These are phyloP conservation scores for Ramularia endophylla DNA, from an alignment of 2,329 filamentous ascomycete species.

Conservation along the genomic window DNA sequence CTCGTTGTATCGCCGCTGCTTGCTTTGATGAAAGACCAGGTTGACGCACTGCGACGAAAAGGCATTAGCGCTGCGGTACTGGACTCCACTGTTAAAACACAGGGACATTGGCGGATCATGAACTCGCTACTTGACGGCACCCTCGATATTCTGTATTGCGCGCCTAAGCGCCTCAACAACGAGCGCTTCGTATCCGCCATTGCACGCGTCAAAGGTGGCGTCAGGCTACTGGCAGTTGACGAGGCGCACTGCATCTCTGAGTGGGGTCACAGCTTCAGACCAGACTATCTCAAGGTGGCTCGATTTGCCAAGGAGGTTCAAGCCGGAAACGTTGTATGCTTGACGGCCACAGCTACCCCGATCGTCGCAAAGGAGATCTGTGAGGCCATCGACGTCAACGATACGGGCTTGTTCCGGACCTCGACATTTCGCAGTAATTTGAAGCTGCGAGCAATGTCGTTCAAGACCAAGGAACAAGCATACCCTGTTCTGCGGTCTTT, in stretches of 20 bases:
- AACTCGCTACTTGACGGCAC: constrained; percentile 88
- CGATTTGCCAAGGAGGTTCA: constrained; percentile 82
- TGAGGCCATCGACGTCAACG: constrained; percentile 62
- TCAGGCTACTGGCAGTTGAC: constrained; percentile 76
- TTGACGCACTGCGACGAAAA: constrained; percentile 67
- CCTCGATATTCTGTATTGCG: constrained; percentile 67
- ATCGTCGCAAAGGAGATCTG: constrained; percentile 80
- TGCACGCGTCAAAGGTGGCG: constrained; percentile 66
- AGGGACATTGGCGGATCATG: constrained; percentile 58
- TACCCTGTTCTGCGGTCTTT: constrained; percentile 70
- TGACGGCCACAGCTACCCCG: constrained; percentile 84
- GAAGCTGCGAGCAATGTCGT: constrained; percentile 85
- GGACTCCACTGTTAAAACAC: constrained; percentile 61
- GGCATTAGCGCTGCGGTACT: constrained; percentile 77
- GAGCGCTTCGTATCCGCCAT: constrained; percentile 66
- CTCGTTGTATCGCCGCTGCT: constrained; percentile 85
- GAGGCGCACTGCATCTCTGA: constrained; percentile 97
- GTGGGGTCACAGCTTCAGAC: constrained; percentile 98
- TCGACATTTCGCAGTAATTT: constrained; percentile 78
- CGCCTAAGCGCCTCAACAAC: constrained; percentile 66
- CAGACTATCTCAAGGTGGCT: constrained; percentile 76
- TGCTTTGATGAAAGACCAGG: constrained; percentile 93
- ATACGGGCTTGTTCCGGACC: constrained; percentile 68
- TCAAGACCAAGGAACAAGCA: constrained; percentile 66
- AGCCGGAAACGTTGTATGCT: constrained; percentile 81